Evolutionary conservation across 306 rosid species (phyloP), one percentile per base, ranked within the genome.

Genomic region (Cajanus cajan): DNA sequence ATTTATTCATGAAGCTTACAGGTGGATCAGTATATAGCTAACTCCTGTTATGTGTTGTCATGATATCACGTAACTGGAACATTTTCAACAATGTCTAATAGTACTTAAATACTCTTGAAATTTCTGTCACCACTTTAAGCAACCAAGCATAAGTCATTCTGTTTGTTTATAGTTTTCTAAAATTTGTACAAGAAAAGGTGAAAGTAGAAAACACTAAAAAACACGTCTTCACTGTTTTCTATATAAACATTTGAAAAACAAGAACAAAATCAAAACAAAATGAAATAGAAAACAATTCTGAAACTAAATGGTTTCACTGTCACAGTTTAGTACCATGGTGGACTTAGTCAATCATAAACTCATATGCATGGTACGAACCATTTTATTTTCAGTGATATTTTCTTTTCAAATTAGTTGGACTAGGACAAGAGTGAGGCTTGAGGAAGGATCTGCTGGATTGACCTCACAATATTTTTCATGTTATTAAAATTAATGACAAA

Each of bases 11-110:
- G 68, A 37, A 22, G 74, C 13, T 41, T 16, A 59, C 28, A 33
- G 8, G 52, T 39, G 10, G 44, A 70, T 51, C 13, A 65, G 41
- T 57, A n/a, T 28, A 80, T 64, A 80, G 68, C 67, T 55, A 54
- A 76, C 33, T 77, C 2, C 58, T 57, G 78, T 31, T 39, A 55
- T 85, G n/a, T n/a, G n/a, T n/a, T n/a, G 48, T 21, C 40, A 71
- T 64, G 48, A 40, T 63, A 11, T 25, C 57, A 16, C 40, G 65
- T 66, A 48, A 45, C 12, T 18, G 28, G 69, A 52, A 84, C 50
- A 68, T 41, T 4, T 19, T 48, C 22, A 51, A 34, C 24, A n/a
- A 6, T n/a, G n/a, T 12, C 21, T 6, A 67, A 18, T 18, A 50
- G 25, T 28, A 34, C 2, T 34, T 72, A 48, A 2, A 44, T 64